Base-by-base conservation (phyloP, 2,329 filamentous ascomycete genomes). In the Diaporthe eres region DNA sequence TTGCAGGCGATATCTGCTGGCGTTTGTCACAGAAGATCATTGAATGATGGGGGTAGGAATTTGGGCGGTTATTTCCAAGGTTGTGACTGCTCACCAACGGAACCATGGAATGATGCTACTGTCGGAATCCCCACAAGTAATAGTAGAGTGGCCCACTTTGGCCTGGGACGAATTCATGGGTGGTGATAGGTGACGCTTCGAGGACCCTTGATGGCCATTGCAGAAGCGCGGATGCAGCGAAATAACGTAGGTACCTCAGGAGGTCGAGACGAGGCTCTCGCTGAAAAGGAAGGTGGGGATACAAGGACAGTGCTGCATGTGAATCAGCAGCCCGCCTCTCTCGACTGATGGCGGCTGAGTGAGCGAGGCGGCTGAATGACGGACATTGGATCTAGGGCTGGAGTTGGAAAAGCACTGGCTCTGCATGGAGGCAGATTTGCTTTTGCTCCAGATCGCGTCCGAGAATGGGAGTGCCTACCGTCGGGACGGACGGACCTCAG, bases 81-180 rank as follows among this genome's bases (percentile, higher is more conserved):
- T 65, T 73, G 71, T 73, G 71, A 73, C 71, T 73, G 71, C 71
- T 73, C 71, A 73, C 61, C 71, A 73, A 55, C 47, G 71, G 71
- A 57, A 65, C 71, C 71, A 73, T 42, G 71, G 61, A 65, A 73
- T 65, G 71, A 65, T 73, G 49, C 71, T 73, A 55, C 49, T 61
- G 71, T 73, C 61, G 58, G 60, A 63, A 73, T 73, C 71, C 61
- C 71, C 71, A 63, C 71, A 73, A 28, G 25, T 51, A 61, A 61
- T 53, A 60, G 47, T 44, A 39, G 71, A 63, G 28, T 55, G 71
- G 60, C 71, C 71, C 71, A 73, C 71, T 73, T 65, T 47, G 71
- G 58, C 49, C 71, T 73, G 58, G 71, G 71, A 73, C 39, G 37
- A 71, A 55, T 57, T 49, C 68, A 60, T 63, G 58, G 71, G 60